Conservation (phyloP, 805 yeast species). For the Tetrapisispora taiwanensis region DNA sequence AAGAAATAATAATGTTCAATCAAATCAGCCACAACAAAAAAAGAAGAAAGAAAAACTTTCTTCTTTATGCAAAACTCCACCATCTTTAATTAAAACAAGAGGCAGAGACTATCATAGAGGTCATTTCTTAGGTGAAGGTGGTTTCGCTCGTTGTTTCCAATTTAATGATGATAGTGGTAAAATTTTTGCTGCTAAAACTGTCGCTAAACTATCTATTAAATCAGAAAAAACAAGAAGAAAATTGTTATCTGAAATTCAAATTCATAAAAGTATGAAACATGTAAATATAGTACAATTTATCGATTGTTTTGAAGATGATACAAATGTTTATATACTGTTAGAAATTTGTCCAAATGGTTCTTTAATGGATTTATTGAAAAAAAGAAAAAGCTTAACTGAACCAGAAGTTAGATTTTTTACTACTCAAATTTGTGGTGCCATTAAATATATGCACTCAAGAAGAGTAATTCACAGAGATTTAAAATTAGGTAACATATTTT, state of each 20-base stretch:
- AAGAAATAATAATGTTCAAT: constrained; percentile 8
- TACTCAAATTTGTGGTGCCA: constrained; percentile 88
- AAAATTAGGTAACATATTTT: constrained; percentile 87
- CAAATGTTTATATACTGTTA: constrained; percentile 79
- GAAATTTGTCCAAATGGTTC: constrained; percentile 94
- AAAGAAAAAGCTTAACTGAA: constrained; percentile 71
- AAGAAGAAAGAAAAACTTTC: constrained; percentile 83
- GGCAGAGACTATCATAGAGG: constrained; percentile 90
- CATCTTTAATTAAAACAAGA: constrained; percentile 78
- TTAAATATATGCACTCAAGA: constrained; percentile 80
- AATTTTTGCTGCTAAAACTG: constrained; percentile 90
- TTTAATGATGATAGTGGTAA: constrained; percentile 82
- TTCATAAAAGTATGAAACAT: constrained; percentile 82
- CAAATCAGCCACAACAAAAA: constrained; percentile 28
- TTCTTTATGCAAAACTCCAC: constrained; percentile 89
- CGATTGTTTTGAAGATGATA: constrained; percentile 94
- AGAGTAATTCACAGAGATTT: constrained; percentile 94
- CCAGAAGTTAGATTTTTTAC: constrained; percentile 82
- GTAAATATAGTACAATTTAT: constrained; percentile 82
- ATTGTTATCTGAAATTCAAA: constrained; percentile 83
- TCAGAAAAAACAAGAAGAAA: constrained; percentile 76
- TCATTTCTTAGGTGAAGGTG: constrained; percentile 88
- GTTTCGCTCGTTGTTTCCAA: constrained; percentile 97
- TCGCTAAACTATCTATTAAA: constrained; percentile 86
- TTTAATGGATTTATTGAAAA: constrained; percentile 78